Evolutionary conservation across 768 basidiomycete species (phyloP), one percentile per base, ranked within the genome.

Genomic region (Xerocomellus intermedius): DNA sequence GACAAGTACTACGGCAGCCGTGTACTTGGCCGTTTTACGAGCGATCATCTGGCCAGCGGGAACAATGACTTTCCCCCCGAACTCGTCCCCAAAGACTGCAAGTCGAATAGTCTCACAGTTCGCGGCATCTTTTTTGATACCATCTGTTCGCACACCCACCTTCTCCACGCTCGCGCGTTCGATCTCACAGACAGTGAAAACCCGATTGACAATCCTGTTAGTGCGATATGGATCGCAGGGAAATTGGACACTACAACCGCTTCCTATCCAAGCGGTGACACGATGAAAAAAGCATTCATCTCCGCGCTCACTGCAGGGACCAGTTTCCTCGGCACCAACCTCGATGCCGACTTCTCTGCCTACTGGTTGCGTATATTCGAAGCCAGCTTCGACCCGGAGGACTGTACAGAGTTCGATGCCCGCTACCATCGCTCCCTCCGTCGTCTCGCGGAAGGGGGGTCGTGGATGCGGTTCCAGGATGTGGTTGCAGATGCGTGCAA

Each of bases 11-110:
- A 44, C 19, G 42, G 51, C 21, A 36, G 24, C 26, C 51, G 26
- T 19, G 43, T 52, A 26, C 51, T 52, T n/a, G 51, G 51, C 19
- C 51, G 51, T 28, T 52, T 44, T 28, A 45, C 51, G 42, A 52
- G 43, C 51, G 6, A 52, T 10, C 51, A 38, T 42, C 16, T 52
- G 3, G 36, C 51, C 7, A 32, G 49, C 24, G 41, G 22, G 35
- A 52, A 52, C 17, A 52, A 30, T 3, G 30, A 3, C 42, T 42
- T 35, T 51, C 50, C 50, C 33, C 22, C 42, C 10, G 42, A 51
- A 32, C 50, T 42, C 21, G 30, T 51, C 30, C 30, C 33, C 30
- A 22, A 35, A 35, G 42, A 51, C 42, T 35, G 32, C 42, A 8
- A 24, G 24, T 42, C 22, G 19, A 51, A 51, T 17, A 24, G 30